phyloP scores from a whole-genome alignment of 75 land plant species.

The Pseudotsuga menziesii region DNA sequence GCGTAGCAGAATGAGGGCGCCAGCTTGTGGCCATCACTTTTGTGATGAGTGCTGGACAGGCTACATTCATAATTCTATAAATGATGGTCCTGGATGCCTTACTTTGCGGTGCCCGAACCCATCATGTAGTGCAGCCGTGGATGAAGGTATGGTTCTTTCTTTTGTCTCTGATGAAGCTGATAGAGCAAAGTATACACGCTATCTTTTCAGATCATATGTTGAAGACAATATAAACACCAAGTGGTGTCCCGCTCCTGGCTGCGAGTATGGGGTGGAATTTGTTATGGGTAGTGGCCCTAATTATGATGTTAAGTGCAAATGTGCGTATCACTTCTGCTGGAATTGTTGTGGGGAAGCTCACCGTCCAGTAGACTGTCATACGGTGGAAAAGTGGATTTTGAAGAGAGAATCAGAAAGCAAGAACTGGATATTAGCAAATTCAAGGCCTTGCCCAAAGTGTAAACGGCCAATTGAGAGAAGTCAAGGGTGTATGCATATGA shows the following conservation, averaged over 20 bases:
- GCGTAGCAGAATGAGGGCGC: constrained; percentile 29
- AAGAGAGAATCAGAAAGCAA: constrained; percentile 17
- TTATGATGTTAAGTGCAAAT: constrained; percentile 78
- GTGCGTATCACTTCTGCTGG: constrained; percentile 85
- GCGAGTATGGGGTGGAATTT: constrained; percentile 87
- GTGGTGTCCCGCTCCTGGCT: constrained; percentile 98
- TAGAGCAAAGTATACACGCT: constrained; percentile 67
- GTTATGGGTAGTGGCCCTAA: constrained; percentile 53
- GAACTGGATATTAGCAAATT: neutral
- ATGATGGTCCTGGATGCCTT: constrained; percentile 94
- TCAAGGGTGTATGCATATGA: constrained; percentile 19
- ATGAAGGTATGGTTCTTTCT: constrained; percentile 68
- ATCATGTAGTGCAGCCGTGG: constrained; percentile 82
- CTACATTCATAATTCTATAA: constrained; percentile 77
- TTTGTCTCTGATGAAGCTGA: constrained; percentile 76
- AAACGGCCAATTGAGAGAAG: neutral
- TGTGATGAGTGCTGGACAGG: constrained; percentile 87
- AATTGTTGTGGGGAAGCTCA: constrained; percentile 95
- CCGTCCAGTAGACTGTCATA: constrained; percentile 86
- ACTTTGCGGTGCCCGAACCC: constrained; percentile 65
- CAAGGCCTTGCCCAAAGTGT: neutral
- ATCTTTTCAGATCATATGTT: constrained; percentile 80
- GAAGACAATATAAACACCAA: constrained; percentile 90
- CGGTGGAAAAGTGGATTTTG: constrained; percentile 86
- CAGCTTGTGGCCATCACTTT: constrained; percentile 66